Evolutionary conservation across 2,329 filamentous ascomycete species (phyloP).

Genomic region (Knufia petricola): DNA sequence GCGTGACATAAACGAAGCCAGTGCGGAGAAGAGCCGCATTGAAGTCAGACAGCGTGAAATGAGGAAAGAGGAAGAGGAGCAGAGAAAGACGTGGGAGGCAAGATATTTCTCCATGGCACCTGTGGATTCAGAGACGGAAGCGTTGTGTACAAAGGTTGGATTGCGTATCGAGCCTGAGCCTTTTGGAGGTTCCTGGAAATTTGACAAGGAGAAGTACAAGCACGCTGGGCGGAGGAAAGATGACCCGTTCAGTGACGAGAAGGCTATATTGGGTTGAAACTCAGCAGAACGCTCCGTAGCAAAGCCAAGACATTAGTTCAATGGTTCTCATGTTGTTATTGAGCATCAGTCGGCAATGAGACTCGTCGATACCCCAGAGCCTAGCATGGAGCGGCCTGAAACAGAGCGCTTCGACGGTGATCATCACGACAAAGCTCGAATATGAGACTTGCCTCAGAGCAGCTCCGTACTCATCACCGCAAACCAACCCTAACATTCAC

Average conservation of each 20-base stretch:
- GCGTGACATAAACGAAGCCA: slow-evolving; percentile 74
- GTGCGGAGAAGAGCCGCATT: slow-evolving; percentile 74
- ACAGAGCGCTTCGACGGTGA: no score
- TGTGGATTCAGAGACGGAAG: slow-evolving; percentile 1
- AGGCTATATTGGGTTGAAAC: not conserved
- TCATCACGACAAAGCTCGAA: no score
- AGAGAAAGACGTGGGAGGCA: slow-evolving; percentile 58
- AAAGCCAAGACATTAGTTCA: no score
- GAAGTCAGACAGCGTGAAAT: slow-evolving; percentile 77
- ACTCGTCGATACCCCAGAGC: no score
- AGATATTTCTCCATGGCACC: not conserved
- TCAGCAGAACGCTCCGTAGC: no score
- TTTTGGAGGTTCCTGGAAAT: slow-evolving; percentile 2
- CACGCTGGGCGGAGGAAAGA: not conserved
- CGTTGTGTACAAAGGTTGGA: not conserved
- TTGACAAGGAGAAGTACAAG: slow-evolving; percentile 1
- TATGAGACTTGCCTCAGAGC: no score
- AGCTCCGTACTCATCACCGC: no score
- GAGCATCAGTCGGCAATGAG: no score
- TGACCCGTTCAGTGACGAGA: not conserved
- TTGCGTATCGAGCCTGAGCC: slow-evolving; percentile 1
- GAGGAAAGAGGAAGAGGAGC: slow-evolving; percentile 64
- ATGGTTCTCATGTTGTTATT: no score
- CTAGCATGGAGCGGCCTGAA: no score
- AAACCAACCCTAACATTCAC: no score